A percentile compares a stretch with the other conserved stretches of the same genome.
phyloP scores from a whole-genome alignment of 1,139 yeast genomes.

The Suhomyces bolitotheri region DNA sequence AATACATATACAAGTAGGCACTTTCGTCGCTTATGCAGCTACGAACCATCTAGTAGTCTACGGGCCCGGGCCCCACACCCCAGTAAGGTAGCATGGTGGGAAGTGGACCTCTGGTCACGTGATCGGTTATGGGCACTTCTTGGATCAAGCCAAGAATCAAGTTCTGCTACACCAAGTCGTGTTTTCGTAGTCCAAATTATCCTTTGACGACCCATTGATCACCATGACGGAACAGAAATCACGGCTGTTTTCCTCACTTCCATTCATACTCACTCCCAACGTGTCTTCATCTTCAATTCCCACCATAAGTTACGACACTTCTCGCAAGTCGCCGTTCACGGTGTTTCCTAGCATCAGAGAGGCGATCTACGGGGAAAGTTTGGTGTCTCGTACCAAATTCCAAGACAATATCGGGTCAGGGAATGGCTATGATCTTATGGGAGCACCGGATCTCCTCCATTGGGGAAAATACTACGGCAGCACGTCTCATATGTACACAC shows the following conservation, averaged over 20 bases:
- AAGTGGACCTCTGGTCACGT: too few relatives aligned
- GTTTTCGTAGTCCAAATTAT: too few relatives aligned
- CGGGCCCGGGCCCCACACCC: too few relatives aligned
- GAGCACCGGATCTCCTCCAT: slow-evolving; percentile 45
- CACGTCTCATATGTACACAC: slow-evolving; percentile 29
- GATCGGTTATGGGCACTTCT: too few relatives aligned
- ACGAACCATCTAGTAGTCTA: too few relatives aligned
- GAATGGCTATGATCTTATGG: slow-evolving; percentile 16
- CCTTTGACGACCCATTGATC: too few relatives aligned
- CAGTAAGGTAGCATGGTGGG: too few relatives aligned
- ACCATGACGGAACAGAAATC: slow-evolving; percentile 5
- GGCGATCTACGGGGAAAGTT: slow-evolving; percentile 29
- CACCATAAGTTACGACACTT: slow-evolving; percentile 10
- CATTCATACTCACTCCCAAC: slow-evolving; percentile 6
- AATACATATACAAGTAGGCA: too few relatives aligned
- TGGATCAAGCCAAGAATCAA: too few relatives aligned
- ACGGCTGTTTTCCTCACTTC: slow-evolving; percentile 9
- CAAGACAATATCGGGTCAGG: slow-evolving; percentile 20
- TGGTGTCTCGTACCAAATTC: slow-evolving; percentile 25
- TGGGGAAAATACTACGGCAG: slow-evolving; percentile 41
- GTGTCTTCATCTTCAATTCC: slow-evolving; percentile 8
- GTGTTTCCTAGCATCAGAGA: slow-evolving; percentile 24
- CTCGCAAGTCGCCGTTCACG: slow-evolving; percentile 7
- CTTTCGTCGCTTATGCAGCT: too few relatives aligned
- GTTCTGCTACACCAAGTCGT: too few relatives aligned